Conservation (phyloP, 2,329 filamentous ascomycete genomes). For the Phaeosphaeriaceae sp. region DNA sequence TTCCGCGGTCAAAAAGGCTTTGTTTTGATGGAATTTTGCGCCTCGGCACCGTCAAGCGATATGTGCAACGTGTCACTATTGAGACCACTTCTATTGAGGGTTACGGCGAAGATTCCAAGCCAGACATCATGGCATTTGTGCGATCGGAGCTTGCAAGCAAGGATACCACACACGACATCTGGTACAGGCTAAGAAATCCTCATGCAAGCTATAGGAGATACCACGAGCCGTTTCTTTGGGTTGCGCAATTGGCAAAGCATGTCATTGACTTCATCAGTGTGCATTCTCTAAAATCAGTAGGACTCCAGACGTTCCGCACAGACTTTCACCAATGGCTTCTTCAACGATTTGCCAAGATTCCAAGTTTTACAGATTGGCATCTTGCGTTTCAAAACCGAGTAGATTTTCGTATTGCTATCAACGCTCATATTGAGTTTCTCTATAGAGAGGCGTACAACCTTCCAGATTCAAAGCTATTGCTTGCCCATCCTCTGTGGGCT, state of each 20-base stretch:
- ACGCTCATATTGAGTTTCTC: conserved; percentile 67
- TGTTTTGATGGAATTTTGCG: conserved; percentile 52
- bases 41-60: conserved; percentile 52
- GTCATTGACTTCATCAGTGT: conserved; percentile 68
- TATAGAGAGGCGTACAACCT: conserved; percentile 68
- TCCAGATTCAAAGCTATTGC: conserved; percentile 40
- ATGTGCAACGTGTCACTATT: conserved; percentile 65
- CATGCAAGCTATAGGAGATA: conserved; percentile 67
- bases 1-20: conserved; percentile 14
- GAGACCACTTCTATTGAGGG: conserved; percentile 67
- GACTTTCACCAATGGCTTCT: conserved; percentile 66
- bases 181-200: conserved; percentile 67
- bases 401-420: conserved; percentile 70
- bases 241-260: conserved; percentile 74
- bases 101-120: conserved; percentile 61
- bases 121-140: conserved; percentile 67
- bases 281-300: conserved; percentile 45
- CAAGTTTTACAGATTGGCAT: conserved; percentile 63
- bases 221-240: conserved; percentile 70
- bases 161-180: conserved; percentile 54
- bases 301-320: conserved; percentile 62
- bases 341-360: conserved; percentile 51
- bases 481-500: conserved; percentile 59
- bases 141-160: conserved; percentile 54
- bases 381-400: conserved; percentile 39